A percentile compares a stretch with the other conserved stretches of the same genome.
Conservation (phyloP, 805 yeast species). For the Candida rishiriensis region DNA sequence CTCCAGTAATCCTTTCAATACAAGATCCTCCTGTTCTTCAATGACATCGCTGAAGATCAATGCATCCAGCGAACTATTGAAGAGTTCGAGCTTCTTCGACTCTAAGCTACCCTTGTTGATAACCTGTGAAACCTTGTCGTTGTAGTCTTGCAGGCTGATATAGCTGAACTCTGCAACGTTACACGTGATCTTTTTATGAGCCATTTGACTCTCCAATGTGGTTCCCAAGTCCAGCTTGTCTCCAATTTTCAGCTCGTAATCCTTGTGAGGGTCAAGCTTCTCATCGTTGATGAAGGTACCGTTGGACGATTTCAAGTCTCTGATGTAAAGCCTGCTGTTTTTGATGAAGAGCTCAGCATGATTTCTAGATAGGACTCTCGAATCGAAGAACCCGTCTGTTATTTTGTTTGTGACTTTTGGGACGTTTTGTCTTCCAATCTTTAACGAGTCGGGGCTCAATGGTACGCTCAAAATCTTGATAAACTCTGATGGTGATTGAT, state of each 20-base stretch:
- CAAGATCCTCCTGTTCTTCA: slow-evolving; percentile 29
- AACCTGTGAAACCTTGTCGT: slow-evolving; percentile 20
- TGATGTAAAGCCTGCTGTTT: slow-evolving; percentile 63
- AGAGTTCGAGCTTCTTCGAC: slow-evolving; percentile 26
- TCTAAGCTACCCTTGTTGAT: slow-evolving; percentile 24
- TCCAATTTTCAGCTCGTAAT: slow-evolving; percentile 64
- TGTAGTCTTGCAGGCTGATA: slow-evolving; percentile 36
- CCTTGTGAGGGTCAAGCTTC: slow-evolving; percentile 59
- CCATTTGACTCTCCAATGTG: slow-evolving; percentile 64
- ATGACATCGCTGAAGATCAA: slow-evolving; percentile 33
- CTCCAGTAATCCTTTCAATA: slow-evolving; percentile 21
- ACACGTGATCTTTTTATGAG: slow-evolving; percentile 85
- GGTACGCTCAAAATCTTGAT: slow-evolving; percentile 79
- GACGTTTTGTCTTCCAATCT: slow-evolving; percentile 86
- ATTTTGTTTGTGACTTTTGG: slow-evolving; percentile 53
- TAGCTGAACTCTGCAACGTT: slow-evolving; percentile 69
- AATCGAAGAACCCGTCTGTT: slow-evolving; percentile 90
- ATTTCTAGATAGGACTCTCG: slow-evolving; percentile 85
- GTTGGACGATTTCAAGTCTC: slow-evolving; percentile 86
- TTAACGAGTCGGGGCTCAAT: slow-evolving; percentile 72
- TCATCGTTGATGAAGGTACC: slow-evolving; percentile 88
- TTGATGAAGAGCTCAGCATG: slow-evolving; percentile 83
- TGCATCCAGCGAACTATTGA: slow-evolving; percentile 32
- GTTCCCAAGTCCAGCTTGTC: slow-evolving; percentile 94
- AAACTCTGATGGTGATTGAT: slow-evolving; percentile 64